Percentiles rank a stretch among this genome's conserved stretches.
Evolutionary conservation across 345 rosid species (phyloP).

Genomic region (Geranium rotundifolium): DNA sequence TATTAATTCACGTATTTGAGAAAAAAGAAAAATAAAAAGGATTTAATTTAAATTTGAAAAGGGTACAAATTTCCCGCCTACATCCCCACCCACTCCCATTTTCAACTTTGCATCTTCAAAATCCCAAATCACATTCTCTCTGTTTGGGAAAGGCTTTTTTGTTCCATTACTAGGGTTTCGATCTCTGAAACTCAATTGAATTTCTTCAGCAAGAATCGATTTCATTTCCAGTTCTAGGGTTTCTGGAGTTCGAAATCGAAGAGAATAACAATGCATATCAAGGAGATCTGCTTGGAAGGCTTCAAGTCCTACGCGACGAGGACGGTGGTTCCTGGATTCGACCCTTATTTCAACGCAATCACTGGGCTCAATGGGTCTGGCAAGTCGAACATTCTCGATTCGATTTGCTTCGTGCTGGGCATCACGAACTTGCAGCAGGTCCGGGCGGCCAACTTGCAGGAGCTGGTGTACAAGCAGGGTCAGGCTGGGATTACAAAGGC

Average conservation of each 20-base stretch:
- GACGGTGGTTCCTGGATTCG: constrained; percentile 87
- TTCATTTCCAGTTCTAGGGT: constrained; percentile 2
- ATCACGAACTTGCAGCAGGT: constrained; percentile 97
- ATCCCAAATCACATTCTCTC: neutral
- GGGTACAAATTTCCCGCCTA: neutral
- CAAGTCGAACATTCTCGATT: constrained; percentile 96
- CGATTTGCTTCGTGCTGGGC: constrained; percentile 95
- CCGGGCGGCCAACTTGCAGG: constrained; percentile 93
- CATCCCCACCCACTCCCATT: too few species aligned
- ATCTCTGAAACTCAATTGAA: constrained; percentile 3
- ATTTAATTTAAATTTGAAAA: neutral
- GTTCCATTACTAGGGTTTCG: constrained; percentile 5
- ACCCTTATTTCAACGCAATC: constrained; percentile 87
- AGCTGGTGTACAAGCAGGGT: constrained; percentile 98
- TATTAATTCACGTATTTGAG: too few species aligned
- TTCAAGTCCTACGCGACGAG: constrained; percentile 95
- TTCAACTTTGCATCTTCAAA: neutral
- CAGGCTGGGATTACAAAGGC: constrained; percentile 98
- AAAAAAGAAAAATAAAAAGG: too few species aligned
- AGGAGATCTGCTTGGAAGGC: constrained; percentile 87
- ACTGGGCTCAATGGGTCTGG: constrained; percentile 97
- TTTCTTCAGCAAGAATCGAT: neutral
- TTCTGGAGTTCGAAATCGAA: neutral
- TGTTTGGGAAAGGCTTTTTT: neutral
- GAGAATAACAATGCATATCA: constrained; percentile 44